Conservation (phyloP, 2,329 filamentous ascomycete genomes). For the Xylaria sp. region DNA sequence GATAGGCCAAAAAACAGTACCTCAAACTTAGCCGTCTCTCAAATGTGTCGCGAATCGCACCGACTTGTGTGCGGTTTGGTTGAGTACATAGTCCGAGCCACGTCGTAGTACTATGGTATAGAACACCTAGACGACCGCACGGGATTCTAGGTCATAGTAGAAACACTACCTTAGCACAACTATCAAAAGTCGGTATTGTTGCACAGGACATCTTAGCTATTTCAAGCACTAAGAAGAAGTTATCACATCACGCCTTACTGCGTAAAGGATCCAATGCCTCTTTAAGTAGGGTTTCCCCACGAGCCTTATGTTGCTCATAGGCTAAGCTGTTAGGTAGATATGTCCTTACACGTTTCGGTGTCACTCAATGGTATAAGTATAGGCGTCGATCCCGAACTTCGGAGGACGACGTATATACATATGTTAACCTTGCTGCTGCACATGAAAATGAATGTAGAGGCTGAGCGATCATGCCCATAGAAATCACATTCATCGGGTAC, state of each 20-base stretch:
- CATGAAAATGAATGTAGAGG: too few species aligned
- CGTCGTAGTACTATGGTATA: too few species aligned
- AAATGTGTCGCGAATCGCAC: not conserved
- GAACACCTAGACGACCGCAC: too few species aligned
- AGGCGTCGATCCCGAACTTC: too few species aligned
- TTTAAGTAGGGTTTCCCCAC: not conserved
- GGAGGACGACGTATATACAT: too few species aligned
- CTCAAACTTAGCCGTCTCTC: slow-evolving; percentile 5
- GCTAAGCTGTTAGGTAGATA: not conserved
- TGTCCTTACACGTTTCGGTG: not conserved
- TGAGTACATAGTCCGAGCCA: not conserved
- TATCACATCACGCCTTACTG: not conserved
- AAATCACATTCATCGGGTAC: too few species aligned
- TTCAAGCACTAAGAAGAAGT: not conserved
- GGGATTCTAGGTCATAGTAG: not conserved
- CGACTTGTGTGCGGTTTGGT: not conserved
- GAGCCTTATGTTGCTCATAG: not conserved
- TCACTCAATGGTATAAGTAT: too few species aligned
- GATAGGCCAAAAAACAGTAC: not conserved
- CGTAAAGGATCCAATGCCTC: not conserved
- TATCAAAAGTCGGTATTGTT: not conserved
- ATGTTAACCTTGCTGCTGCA: too few species aligned
- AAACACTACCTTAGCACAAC: not conserved
- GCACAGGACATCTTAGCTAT: not conserved
- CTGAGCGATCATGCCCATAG: too few species aligned